Percentiles rank a stretch among this genome's conserved stretches.
Evolutionary conservation across 306 rosid species (phyloP).

Genomic region (Quercus robur): DNA sequence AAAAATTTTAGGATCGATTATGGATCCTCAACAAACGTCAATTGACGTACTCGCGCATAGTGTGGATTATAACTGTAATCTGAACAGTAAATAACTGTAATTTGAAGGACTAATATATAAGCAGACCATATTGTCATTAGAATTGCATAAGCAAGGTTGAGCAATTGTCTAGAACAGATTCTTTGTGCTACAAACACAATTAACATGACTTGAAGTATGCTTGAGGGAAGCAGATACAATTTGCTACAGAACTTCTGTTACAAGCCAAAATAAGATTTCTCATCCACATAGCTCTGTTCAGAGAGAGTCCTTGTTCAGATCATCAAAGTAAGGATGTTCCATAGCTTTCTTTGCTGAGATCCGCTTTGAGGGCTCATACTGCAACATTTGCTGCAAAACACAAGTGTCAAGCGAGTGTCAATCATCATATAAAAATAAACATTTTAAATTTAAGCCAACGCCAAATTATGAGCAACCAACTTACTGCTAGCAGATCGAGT

Average conservation of each 20-base stretch:
- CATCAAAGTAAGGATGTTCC: slow-evolving; percentile 88
- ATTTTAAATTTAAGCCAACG: background rate
- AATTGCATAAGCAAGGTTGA: background rate
- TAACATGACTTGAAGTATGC: slow-evolving; percentile 14
- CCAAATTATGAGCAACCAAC: background rate
- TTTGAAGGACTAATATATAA: background rate
- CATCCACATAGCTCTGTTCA: slow-evolving; percentile 6
- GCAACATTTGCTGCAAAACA: slow-evolving; percentile 73
- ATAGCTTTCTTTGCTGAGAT: slow-evolving; percentile 92
- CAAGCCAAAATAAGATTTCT: background rate
- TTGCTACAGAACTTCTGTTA: background rate
- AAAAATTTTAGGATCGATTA: too few relatives aligned
- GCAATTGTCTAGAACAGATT: background rate
- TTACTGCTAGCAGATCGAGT: slow-evolving; percentile 59
- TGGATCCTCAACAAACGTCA: too few relatives aligned
- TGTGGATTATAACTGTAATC: too few relatives aligned
- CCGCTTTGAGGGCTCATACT: slow-evolving; percentile 63
- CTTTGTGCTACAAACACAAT: background rate
- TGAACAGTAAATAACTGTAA: background rate
- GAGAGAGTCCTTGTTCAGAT: slow-evolving; percentile 45
- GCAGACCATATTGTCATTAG: background rate
- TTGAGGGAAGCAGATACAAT: slow-evolving; percentile 30
- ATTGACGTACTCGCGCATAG: too few relatives aligned
- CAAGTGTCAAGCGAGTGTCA: background rate
- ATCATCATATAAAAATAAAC: background rate